Base-by-base conservation (phyloP, 495 filamentous ascomycete genomes). In the Penicillium macrosclerotiorum region DNA sequence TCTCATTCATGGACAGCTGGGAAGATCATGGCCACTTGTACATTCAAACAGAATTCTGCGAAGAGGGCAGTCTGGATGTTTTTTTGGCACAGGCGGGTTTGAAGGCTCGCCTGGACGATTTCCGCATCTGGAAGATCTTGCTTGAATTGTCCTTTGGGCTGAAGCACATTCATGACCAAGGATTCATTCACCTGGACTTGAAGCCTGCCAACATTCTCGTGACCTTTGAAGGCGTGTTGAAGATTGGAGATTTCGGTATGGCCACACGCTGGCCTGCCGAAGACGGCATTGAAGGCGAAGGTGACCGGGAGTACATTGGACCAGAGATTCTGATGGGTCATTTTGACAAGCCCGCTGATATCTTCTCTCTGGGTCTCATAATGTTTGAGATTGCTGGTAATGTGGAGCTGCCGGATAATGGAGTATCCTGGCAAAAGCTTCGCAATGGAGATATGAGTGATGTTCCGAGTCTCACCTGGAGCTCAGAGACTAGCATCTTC, bases 91-190 rank as follows among this genome's bases (percentile, higher is more conserved):
- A 85, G 40, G 82, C 87, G 47, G 93, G 93, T 5, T 71, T 82
- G 38, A 88, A 86, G 60, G 90, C 88, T 36, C 81, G 92, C 53
- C 66, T 98, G 43, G 93, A 98, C 71, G 93, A 97, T 61, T 98
- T 97, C 63, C 77, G 93, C 19, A 94, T 97, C 55, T 98, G 93
- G 93, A 98, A 98, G 67, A 90, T 97, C 31, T 69, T 96, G 49
- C 75, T 94, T 7, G 93, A 98, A 59, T 52, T 93, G 27, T 75
- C 83, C 51, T 70, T 84, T 73, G 93, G 94, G 14, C 60, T 98
- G 45, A 83, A 85, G 64, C 84, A 90, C 26, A 90, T 98, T 43
- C 93, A 98, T 62, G 79, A 87, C 45, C 81, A 79, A 30, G 89
- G 87, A 3, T 92, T 89, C 59, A 90, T 96, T 42, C 93, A 98